Evolutionary conservation across 2,329 filamentous ascomycete species (phyloP).

Genomic region (Nothophaeocryptopus gaeumannii): DNA sequence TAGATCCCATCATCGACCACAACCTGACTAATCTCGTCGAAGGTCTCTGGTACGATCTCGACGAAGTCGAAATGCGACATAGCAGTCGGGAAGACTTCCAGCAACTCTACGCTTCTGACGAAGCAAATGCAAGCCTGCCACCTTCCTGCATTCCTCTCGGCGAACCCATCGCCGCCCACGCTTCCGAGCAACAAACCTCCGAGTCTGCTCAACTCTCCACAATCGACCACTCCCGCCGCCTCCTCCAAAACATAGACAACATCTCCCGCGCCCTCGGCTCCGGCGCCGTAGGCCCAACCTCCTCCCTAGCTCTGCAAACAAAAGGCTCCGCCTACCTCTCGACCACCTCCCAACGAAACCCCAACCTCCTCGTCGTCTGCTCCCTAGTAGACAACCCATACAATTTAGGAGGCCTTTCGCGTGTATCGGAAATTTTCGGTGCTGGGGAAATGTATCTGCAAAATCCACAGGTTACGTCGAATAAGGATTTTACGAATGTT

Average conservation of each 20-base stretch:
- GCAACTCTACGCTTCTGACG: slow-evolving; percentile 34
- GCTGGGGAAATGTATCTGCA: slow-evolving; percentile 46
- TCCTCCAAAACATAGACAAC: slow-evolving; percentile 17
- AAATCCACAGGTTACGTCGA: slow-evolving; percentile 39
- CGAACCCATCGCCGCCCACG: neutral
- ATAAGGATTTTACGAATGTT: slow-evolving; percentile 51
- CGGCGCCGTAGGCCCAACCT: slow-evolving; percentile 5
- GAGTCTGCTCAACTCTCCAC: neutral
- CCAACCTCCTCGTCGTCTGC: slow-evolving; percentile 47
- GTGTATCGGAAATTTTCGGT: slow-evolving; percentile 53
- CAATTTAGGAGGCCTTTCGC: slow-evolving; percentile 51
- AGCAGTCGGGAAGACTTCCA: slow-evolving; percentile 42
- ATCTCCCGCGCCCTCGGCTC: slow-evolving; percentile 19
- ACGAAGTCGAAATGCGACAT: slow-evolving; percentile 40
- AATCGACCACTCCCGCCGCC: slow-evolving; percentile 10
- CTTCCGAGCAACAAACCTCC: neutral
- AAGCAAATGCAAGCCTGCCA: slow-evolving; percentile 16
- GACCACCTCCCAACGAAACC: slow-evolving; percentile 29
- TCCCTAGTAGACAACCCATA: slow-evolving; percentile 51
- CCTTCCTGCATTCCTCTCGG: slow-evolving; percentile 36
- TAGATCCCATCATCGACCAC: slow-evolving; percentile 45
- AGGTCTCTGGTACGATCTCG: slow-evolving; percentile 45
- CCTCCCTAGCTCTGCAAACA: slow-evolving; percentile 46
- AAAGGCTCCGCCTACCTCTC: slow-evolving; percentile 48
- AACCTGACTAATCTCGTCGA: slow-evolving; percentile 46